Evolutionary conservation across 202 grass and related monocot species (phyloP).

Genomic region (Panicum hallii): DNA sequence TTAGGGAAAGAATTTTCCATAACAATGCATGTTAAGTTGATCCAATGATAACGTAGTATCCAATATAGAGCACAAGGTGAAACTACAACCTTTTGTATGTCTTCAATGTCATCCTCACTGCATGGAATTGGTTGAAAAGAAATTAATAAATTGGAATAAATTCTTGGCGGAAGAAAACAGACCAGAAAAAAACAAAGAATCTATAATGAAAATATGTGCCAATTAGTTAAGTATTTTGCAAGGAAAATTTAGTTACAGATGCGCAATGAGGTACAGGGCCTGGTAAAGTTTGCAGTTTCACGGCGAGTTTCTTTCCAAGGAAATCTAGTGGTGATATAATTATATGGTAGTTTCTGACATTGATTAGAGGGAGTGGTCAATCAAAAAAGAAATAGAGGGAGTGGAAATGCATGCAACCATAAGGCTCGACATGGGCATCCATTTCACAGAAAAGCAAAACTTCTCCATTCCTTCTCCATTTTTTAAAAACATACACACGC

Average conservation of each 20-base stretch:
- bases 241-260: conserved; percentile 9
- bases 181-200: background rate
- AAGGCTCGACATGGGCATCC: conserved; percentile 1
- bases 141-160: conserved; percentile 40
- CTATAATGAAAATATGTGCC: conserved; percentile 1
- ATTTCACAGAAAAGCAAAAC: background rate
- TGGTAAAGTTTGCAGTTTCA: background rate
- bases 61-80: conserved; percentile 34
- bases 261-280: background rate
- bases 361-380: background rate
- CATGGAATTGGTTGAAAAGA: conserved; percentile 44
- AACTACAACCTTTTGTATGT: conserved; percentile 92
- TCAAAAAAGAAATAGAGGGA: background rate
- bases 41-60: conserved; percentile 28
- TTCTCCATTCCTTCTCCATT: background rate
- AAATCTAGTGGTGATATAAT: conserved; percentile 8
- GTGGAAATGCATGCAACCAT: background rate
- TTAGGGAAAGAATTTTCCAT: conserved; percentile 37
- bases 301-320: conserved; percentile 6
- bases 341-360: background rate
- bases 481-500: background rate
- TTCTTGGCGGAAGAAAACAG: background rate
- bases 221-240: background rate
- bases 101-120: conserved; percentile 99
- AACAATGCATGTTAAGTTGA: conserved; percentile 26